Base-by-base conservation (phyloP, 345 rosid species). In the Gossypium raimondii region DNA sequence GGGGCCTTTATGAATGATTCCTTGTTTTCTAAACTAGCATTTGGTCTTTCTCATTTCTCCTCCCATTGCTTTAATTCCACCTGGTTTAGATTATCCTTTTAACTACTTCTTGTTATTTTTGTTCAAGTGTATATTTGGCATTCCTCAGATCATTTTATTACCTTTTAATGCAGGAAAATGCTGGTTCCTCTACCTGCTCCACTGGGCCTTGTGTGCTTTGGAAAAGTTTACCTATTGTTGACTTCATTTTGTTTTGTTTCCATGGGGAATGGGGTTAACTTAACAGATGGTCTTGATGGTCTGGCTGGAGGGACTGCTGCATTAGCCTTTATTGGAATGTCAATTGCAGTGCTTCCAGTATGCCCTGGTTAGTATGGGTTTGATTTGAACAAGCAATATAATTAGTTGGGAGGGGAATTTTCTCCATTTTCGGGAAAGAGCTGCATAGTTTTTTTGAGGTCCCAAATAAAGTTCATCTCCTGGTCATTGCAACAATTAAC, bases 121-220 rank as follows among this genome's bases (percentile, higher is more conserved):
- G 5, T 50, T 24, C 12, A 34, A 34, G 12, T 53, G 22, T 55
- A 29, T 1, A 12, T 38, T 29, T 53, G 17, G 10, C 43, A 34
- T 69, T 69, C 45, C 59, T 50, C 7, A 13, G 18, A 38, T 3
- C 48, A 2, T 9, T 70, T 43, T 44, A 50, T 72, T 12, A 17
- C 52, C 73, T 67, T 22, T 17, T 77, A 55, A 80, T 83, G 82
- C 93, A 92, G 97, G 92, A 94, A 90, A 85, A 77, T 83, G 87
- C 53, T 92, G 87, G 81, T 94, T 79, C 95, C 97, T 45, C 84
- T 94, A 70, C 98, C 97, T 63, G 87, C 90, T 70, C 97, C 97
- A 17, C 41, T 94, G 61, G 97, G 97, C 79, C 89, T 94, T 5
- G 75, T 91, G 74, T 89, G 74, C 84, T 69, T 92, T 63, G 95